Evolutionary conservation across 208 protist genomes (phyloP).

Genomic region (Porcisia deanei): DNA sequence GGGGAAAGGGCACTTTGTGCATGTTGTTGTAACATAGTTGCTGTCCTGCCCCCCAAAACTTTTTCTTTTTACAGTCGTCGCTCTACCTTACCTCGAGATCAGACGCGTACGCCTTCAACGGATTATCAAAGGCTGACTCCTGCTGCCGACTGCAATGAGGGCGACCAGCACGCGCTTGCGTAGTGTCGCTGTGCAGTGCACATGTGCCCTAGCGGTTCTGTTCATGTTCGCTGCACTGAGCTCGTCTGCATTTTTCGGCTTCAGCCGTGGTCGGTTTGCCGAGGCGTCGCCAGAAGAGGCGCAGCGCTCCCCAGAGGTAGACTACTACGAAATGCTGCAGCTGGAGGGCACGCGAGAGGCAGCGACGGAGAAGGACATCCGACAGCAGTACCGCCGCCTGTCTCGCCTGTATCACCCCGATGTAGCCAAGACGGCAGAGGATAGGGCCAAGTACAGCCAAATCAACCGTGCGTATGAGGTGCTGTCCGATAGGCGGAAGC

Average conservation of each 20-base stretch:
- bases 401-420: slow-evolving; percentile 86
- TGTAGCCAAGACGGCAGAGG: slow-evolving; percentile 53
- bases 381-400: slow-evolving; percentile 70
- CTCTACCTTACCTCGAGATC: too few species aligned
- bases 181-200: not conserved
- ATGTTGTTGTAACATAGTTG: not conserved
- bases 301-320: slow-evolving; percentile 39
- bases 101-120: too few species aligned
- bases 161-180: not conserved
- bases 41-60: not conserved
- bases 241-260: slow-evolving; percentile 20
- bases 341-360: slow-evolving; percentile 56
- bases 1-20: not conserved
- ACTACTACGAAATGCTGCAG: slow-evolving; percentile 81
- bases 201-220: slow-evolving; percentile 8
- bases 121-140: not conserved
- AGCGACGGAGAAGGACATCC: slow-evolving; percentile 83
- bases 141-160: not conserved
- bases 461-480: slow-evolving; percentile 93
- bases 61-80: not conserved
- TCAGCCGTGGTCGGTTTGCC: not conserved
- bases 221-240: slow-evolving; percentile 13
- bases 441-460: slow-evolving; percentile 63
- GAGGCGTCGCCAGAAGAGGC: slow-evolving; percentile 1
- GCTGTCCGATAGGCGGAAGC: slow-evolving; percentile 84